Evolutionary conservation across 2,329 filamentous ascomycete genomes (phyloP).

Genomic region (Talaromyces sp.): DNA sequence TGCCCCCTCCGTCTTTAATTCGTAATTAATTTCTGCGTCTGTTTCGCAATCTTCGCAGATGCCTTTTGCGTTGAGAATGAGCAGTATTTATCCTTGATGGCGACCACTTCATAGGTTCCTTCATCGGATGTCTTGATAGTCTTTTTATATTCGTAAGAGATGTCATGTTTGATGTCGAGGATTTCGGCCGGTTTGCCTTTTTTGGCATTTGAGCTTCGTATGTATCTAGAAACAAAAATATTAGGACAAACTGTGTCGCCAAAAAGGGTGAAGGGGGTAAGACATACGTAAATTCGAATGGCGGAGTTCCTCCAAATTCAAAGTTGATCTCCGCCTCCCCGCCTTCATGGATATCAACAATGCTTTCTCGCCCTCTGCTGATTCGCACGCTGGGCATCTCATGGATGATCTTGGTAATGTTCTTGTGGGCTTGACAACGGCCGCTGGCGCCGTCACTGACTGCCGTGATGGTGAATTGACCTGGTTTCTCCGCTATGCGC

Average conservation of each 20-base stretch:
- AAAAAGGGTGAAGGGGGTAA: neutral
- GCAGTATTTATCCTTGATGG: slow-evolving; percentile 90
- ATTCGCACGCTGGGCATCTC: slow-evolving; percentile 88
- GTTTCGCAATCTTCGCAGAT: slow-evolving; percentile 43
- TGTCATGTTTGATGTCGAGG: slow-evolving; percentile 84
- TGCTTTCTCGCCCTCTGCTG: slow-evolving; percentile 71
- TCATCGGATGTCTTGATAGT: slow-evolving; percentile 81
- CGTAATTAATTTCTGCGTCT: slow-evolving; percentile 22
- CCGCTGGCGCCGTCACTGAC: slow-evolving; percentile 78
- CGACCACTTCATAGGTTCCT: slow-evolving; percentile 94
- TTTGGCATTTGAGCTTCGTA: slow-evolving; percentile 75
- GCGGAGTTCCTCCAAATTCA: slow-evolving; percentile 90
- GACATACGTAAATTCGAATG: slow-evolving; percentile 82
- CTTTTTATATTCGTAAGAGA: slow-evolving; percentile 75
- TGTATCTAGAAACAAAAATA: slow-evolving; percentile 54
- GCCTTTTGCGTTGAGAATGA: slow-evolving; percentile 71
- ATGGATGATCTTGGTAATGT: slow-evolving; percentile 79
- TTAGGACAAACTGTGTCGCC: neutral
- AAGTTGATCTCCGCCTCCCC: slow-evolving; percentile 90
- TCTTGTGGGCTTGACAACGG: slow-evolving; percentile 74
- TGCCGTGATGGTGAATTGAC: slow-evolving; percentile 79
- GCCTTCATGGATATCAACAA: slow-evolving; percentile 94
- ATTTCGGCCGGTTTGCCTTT: slow-evolving; percentile 73
- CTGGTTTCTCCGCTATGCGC: slow-evolving; percentile 85
- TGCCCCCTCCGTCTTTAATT: slow-evolving; percentile 8